phyloP scores from a whole-genome alignment of 352 stramenopile genomes.

The Lagenidium giganteum region DNA sequence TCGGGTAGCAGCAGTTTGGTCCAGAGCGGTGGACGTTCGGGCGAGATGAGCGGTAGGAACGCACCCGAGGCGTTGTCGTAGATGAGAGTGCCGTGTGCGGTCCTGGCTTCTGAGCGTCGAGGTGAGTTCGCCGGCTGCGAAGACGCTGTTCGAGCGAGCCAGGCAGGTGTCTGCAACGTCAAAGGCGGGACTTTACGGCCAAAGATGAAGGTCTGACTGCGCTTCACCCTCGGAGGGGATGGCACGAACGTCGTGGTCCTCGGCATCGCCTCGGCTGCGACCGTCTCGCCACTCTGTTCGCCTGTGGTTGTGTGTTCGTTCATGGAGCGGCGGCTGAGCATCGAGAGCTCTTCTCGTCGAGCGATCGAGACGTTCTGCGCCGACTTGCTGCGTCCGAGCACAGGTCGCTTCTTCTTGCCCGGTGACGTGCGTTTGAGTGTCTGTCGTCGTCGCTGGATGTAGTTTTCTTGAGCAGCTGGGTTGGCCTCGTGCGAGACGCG shows the following conservation, averaged over 20 bases:
- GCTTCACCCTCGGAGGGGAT: constrained; percentile 1
- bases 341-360: constrained; percentile 21
- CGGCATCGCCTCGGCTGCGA: constrained; percentile 1
- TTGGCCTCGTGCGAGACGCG: too few relatives aligned
- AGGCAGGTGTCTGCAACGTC: too few relatives aligned
- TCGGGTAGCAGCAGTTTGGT: constrained; percentile 20
- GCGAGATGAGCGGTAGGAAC: constrained; percentile 12
- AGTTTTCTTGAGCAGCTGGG: too few relatives aligned
- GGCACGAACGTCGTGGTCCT: constrained; percentile 13
- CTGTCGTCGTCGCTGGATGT: too few relatives aligned
- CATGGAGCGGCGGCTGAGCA: constrained; percentile 11
- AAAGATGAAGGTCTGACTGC: constrained; percentile 14
- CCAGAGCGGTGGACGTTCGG: constrained; percentile 11
- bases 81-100: too few relatives aligned
- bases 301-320: constrained; percentile 7
- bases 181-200: constrained; percentile 2
- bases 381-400: constrained; percentile 42
- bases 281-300: constrained; percentile 4
- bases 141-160: not conserved
- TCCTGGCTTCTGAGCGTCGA: too few relatives aligned
- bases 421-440: too few relatives aligned
- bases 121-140: too few relatives aligned
- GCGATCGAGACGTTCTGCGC: constrained; percentile 24
- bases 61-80: constrained; percentile 24
- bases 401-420: not conserved